These are phyloP conservation scores for Ampelocalamus luodianensis DNA, from an alignment of 176 grass and related monocot species.

Conservation along the genomic window DNA sequence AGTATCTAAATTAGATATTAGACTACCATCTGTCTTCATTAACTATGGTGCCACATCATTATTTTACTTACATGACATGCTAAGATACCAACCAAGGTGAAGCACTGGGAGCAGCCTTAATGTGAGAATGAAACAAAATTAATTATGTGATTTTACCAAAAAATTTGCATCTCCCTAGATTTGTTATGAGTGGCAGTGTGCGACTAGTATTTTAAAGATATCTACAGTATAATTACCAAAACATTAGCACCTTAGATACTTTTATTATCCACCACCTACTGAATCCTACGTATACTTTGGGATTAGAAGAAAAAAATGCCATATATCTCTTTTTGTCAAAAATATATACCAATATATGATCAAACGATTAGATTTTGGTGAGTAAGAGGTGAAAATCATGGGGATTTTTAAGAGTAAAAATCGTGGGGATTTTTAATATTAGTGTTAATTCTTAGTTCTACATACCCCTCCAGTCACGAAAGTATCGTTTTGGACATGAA, in stretches of 20 bases:
- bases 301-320: not conserved
- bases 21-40: no score
- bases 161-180: not conserved
- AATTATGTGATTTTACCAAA: not conserved
- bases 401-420: not conserved
- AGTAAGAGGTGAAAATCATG: not conserved
- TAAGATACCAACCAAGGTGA: no score
- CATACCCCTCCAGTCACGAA: no score
- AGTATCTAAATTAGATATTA: no score
- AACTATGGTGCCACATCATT: no score
- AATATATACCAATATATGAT: not conserved
- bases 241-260: not conserved
- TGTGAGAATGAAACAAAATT: not conserved
- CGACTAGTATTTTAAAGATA: no score
- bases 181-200: no score
- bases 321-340: not conserved
- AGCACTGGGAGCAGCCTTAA: no score
- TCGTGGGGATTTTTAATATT: no score
- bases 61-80: no score
- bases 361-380: not conserved
- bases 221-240: not conserved
- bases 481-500: no score
- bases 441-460: no score
- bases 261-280: not conserved
- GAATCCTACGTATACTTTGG: not conserved